These are phyloP conservation scores for Suillus subluteus DNA, from an alignment of 768 basidiomycete genomes.

Conservation along the genomic window DNA sequence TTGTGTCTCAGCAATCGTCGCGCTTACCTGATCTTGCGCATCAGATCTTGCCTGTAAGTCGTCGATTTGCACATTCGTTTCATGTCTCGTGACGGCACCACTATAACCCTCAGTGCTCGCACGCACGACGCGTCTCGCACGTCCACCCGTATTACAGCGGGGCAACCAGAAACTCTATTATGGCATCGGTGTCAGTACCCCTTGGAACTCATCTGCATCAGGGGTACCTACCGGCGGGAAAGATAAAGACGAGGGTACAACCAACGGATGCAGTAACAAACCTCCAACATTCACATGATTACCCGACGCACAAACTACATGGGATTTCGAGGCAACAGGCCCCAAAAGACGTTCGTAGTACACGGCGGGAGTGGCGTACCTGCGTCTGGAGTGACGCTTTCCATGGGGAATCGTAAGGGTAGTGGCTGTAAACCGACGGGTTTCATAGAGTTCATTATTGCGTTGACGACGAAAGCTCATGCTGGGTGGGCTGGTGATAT, in stretches of 20 bases:
- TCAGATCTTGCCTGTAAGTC: slow-evolving; percentile 66
- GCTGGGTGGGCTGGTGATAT: too few species aligned
- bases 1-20: slow-evolving; percentile 64
- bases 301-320: slow-evolving; percentile 51
- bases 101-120: too few species aligned
- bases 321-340: slow-evolving; percentile 51
- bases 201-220: slow-evolving; percentile 45
- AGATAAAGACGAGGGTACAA: slow-evolving; percentile 25
- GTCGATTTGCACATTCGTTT: not conserved
- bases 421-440: not conserved
- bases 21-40: slow-evolving; percentile 70
- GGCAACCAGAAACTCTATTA: too few species aligned
- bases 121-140: slow-evolving; percentile 64
- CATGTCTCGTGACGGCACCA: not conserved
- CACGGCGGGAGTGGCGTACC: slow-evolving; percentile 33
- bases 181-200: slow-evolving; percentile 43
- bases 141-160: slow-evolving; percentile 66
- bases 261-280: slow-evolving; percentile 28
- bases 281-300: slow-evolving; percentile 37
- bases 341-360: slow-evolving; percentile 38
- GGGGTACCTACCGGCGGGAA: slow-evolving; percentile 26
- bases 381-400: slow-evolving; percentile 19
- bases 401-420: slow-evolving; percentile 7
- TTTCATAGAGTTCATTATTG: too few species aligned
- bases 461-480: too few species aligned